Base-by-base conservation (phyloP, 768 basidiomycete genomes). In the Agrocybe praecox region DNA sequence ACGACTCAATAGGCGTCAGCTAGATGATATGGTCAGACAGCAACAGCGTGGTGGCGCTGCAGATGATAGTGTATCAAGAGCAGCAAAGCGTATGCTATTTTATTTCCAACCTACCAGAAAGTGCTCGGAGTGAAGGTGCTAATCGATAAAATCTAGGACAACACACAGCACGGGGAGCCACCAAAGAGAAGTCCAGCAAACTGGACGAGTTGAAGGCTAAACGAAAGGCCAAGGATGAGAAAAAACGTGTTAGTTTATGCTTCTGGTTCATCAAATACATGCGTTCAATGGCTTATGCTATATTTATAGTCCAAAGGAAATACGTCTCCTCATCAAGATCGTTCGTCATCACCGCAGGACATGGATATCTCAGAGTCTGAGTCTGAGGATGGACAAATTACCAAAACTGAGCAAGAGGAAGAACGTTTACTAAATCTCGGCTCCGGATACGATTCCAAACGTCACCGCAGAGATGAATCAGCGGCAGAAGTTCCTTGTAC, bases 331-430 rank as follows among this genome's bases (percentile, higher is more conserved):
- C 86, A 88, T 12, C 86, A 87, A 18, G 87, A 90, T 47, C 82
- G 87, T 22, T 89, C 88, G 2, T 87, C 90, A 0, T 92, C 92
- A 19, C 88, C 90, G 1, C 90, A 88, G 81, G 90, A 90, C 65
- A 92, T 92, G 83, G 92, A 91, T 46, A 89, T 88, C 23, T 90
- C 88, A n/a, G 86, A 87, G 26, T 90, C 91, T 46, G 94, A 92
- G 44, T 92, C 89, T 14, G 92, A 92, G 55, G 90, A 92, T 60
- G 91, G 90, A 0, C 87, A 89, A 68, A 88, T 92, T 55, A 85
- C 79, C 40, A 87, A 86, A 63, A 80, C 78, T 23, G 88, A 92
- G 55, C 86, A 90, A 59, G 85, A 89, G 61, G 89, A 92, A 65
- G 88, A 86, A 65, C 82, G 81, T 52, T 44, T 67, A 15, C 47